Conservation (phyloP, 2,329 filamentous ascomycete genomes). For the Cadophora gregata region DNA sequence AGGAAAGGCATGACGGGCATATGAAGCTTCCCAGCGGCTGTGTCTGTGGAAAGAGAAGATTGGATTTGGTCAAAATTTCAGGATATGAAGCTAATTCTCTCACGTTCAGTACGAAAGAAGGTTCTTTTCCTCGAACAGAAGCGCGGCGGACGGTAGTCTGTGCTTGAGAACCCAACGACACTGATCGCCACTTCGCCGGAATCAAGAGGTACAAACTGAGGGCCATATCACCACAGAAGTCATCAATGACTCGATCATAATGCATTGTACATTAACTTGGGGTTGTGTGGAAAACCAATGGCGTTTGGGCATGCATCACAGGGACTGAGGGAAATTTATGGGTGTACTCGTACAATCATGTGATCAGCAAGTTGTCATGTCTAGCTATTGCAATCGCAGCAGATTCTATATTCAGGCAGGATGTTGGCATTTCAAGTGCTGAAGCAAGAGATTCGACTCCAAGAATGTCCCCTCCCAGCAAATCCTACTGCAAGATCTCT, state of each 20-base stretch:
- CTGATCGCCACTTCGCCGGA: not conserved
- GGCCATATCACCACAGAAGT: too few relatives aligned
- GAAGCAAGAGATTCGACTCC: not conserved
- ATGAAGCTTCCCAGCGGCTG: not conserved
- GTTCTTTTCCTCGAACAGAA: slow-evolving; percentile 96
- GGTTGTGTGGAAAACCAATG: not conserved
- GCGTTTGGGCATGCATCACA: slow-evolving; percentile 11
- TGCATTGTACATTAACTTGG: slow-evolving; percentile 7
- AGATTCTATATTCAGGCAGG: not conserved
- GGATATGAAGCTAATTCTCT: slow-evolving; percentile 18
- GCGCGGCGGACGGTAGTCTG: slow-evolving; percentile 67
- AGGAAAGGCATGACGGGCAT: not conserved
- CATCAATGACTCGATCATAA: not conserved
- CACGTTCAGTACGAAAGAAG: slow-evolving; percentile 79
- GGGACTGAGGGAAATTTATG: not conserved
- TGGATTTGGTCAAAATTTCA: not conserved
- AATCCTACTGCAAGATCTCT: not conserved
- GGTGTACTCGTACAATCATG: slow-evolving; percentile 5
- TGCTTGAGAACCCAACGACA: not conserved
- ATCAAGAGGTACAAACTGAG: not conserved
- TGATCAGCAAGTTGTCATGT: slow-evolving; percentile 1
- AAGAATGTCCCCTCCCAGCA: not conserved
- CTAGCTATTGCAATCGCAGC: slow-evolving; percentile 4
- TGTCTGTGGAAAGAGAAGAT: not conserved
- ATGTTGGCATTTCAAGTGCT: not conserved